A percentile compares a stretch with the other conserved stretches of the same genome.
phyloP scores from a whole-genome alignment of 805 yeast genomes.

The Peterozyma toletana region DNA sequence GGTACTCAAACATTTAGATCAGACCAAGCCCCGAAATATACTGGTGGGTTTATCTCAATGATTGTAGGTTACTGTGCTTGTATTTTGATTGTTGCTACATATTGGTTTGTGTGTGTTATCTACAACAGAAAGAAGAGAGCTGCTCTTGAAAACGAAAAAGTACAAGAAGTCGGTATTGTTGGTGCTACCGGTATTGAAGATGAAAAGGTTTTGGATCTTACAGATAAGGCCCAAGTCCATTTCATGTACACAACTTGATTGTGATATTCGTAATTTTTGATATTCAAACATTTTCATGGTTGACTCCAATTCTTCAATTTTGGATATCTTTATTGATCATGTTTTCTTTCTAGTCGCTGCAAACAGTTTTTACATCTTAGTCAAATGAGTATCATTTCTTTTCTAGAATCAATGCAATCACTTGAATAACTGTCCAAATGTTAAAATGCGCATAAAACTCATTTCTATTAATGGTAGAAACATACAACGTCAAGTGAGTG shows the following conservation, averaged over 20 bases:
- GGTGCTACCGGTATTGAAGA: conserved; percentile 20
- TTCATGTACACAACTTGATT: conserved; percentile 26
- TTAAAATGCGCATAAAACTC: too few species aligned
- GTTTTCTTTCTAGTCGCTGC: too few species aligned
- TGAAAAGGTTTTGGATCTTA: conserved; percentile 28
- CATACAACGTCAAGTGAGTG: too few species aligned
- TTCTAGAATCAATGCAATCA: too few species aligned
- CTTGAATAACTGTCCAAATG: too few species aligned
- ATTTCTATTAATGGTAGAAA: too few species aligned
- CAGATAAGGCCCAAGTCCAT: conserved; percentile 28
- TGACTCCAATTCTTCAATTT: too few species aligned
- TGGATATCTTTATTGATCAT: too few species aligned
- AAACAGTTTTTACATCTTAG: too few species aligned
- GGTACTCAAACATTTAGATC: conserved; percentile 43
- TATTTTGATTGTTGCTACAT: conserved; percentile 25
- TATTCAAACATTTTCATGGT: too few species aligned
- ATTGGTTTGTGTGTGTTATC: conserved; percentile 22
- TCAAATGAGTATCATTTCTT: too few species aligned
- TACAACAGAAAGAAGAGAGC: conserved; percentile 25
- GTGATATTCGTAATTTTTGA: too few species aligned
- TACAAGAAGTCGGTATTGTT: conserved; percentile 5
- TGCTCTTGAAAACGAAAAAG: conserved; percentile 8
- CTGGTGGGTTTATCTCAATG: conserved; percentile 36
- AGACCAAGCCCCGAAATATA: conserved; percentile 32
- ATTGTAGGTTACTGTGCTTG: conserved; percentile 33